Evolutionary conservation across 768 basidiomycete genomes (phyloP), one percentile per base, ranked within the genome.

Genomic region (Amanita polypyramis): DNA sequence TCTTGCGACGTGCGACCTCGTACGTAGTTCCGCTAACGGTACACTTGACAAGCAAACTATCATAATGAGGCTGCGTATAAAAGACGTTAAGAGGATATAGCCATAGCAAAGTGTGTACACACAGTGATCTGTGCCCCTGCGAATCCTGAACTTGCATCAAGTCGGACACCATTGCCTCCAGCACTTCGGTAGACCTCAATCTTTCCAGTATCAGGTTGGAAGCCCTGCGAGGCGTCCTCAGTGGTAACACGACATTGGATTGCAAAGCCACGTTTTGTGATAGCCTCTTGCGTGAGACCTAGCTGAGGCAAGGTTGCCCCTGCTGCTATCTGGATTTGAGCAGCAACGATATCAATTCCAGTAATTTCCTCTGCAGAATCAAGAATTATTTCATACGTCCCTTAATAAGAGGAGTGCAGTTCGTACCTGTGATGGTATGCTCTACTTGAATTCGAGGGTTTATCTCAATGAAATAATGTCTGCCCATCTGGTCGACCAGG

Each of bases 381-480:
- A 33, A 57, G 45, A n/a, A n/a, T 43, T 45, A 35, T 47, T 25
- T 30, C 19, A n/a, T n/a, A 41, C 25, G 33, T 36, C 34, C 43
- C 39, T 50, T 39, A 21, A 48, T n/a, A n/a, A 15, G 44, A 37
- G 35, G n/a, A 32, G 14, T 48, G 50, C 49, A 34, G 62, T 70
- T 45, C 55, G 25, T 52, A 90, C 92, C 92, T 52, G 96, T 97
- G 63, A 98, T 97, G 49, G 96, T 98, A 67, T 98, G 96, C 63
- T 98, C 96, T 67, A 99, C 96, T 66, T 99, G 96, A 59, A 99
- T 97, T 70, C 96, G 92, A 25, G 96, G 93, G 67, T 97, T 97
- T 58, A 99, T 97, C 68, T 99, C 96, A 60, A 99, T 98, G 70
- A 99, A 98, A 69, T 98, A 98, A 67, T 96, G 92, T 56, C 93